These are phyloP conservation scores for Yueomyces sinensis DNA, from an alignment of 805 yeast species.

Conservation along the genomic window DNA sequence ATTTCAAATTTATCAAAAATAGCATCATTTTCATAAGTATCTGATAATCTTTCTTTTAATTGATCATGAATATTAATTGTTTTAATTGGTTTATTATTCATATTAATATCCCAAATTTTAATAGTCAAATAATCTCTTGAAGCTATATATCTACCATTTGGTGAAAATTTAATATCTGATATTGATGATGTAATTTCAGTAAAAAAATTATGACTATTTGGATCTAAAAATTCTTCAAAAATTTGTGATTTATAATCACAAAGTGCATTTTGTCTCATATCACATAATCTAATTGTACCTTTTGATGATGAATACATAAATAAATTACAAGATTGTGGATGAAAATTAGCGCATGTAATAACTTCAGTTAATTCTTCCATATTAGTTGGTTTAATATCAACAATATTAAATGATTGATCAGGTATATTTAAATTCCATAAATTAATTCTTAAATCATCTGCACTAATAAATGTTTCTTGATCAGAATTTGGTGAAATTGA, in stretches of 20 bases:
- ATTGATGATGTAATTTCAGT: constrained; percentile 94
- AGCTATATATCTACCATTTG: constrained; percentile 90
- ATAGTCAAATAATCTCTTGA: constrained; percentile 95
- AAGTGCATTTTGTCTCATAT: constrained; percentile 89
- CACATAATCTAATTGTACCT: constrained; percentile 90
- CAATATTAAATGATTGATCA: constrained; percentile 92
- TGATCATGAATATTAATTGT: constrained; percentile 94
- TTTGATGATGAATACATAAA: constrained; percentile 93
- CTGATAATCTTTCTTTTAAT: constrained; percentile 83
- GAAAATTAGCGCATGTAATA: constrained; percentile 92
- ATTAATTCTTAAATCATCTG: constrained; percentile 91
- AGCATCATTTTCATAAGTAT: constrained; percentile 96
- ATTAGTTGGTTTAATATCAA: constrained; percentile 92
- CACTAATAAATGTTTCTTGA: constrained; percentile 85
- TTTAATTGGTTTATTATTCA: constrained; percentile 90
- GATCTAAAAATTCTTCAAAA: constrained; percentile 88
- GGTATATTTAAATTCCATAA: constrained; percentile 91
- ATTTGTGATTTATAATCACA: constrained; percentile 83
- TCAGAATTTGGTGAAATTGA: constrained; percentile 90
- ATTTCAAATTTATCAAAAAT: constrained; percentile 98
- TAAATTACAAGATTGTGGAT: constrained; percentile 81
- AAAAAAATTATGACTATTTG: constrained; percentile 85
- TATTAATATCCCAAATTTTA: constrained; percentile 94
- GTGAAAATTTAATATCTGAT: constrained; percentile 83
- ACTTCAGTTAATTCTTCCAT: constrained; percentile 99